Conservation (phyloP, 2,329 filamentous ascomycete genomes). For the Westerdykella ornata region DNA sequence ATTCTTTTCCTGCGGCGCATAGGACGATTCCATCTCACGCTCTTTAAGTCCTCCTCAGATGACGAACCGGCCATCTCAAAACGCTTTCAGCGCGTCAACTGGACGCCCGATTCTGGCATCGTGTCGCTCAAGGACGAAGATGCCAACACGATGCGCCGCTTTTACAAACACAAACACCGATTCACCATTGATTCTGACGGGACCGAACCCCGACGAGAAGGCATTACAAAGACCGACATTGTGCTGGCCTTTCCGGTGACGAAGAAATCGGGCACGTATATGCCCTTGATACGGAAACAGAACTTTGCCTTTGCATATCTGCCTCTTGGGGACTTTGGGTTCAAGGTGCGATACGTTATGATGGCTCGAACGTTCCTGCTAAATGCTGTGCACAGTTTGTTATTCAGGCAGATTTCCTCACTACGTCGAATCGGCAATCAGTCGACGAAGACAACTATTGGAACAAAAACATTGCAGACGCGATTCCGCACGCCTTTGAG, state of each 20-base stretch:
- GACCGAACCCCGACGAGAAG: neutral
- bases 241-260: conserved; percentile 3
- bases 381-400: conserved; percentile 3
- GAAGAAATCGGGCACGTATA: neutral
- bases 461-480: conserved; percentile 2
- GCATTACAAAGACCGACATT: conserved; percentile 1
- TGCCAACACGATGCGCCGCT: neutral
- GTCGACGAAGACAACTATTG: conserved; percentile 2
- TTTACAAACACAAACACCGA: conserved; percentile 3
- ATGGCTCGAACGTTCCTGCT: neutral
- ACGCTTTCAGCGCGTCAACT: neutral
- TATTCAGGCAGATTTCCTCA: conserved; percentile 6
- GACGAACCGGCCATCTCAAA: neutral
- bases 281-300: neutral
- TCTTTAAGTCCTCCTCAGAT: neutral
- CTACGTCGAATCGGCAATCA: conserved; percentile 3
- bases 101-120: conserved; percentile 1
- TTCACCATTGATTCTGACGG: neutral
- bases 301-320: conserved; percentile 4
- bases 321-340: conserved; percentile 4
- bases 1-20: conserved; percentile 2
- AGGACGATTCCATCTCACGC: conserved; percentile 1
- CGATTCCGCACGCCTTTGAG: conserved; percentile 1
- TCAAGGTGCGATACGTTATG: conserved; percentile 3
- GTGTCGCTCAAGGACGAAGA: neutral